Conservation (phyloP, 192 early-diverging fungal species). For the Entomortierella chlamydospora region DNA sequence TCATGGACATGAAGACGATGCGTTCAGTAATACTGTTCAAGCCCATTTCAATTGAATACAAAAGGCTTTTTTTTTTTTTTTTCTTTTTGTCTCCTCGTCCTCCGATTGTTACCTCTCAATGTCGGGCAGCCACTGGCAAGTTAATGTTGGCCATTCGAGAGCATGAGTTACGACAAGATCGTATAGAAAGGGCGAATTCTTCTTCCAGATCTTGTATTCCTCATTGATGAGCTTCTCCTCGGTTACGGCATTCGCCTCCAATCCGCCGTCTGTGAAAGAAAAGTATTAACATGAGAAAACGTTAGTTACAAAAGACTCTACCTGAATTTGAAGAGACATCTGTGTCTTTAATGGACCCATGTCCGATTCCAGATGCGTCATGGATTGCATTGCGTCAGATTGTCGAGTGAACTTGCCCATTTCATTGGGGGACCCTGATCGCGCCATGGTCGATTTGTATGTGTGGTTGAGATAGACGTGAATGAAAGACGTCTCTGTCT, state of each 20-base stretch:
- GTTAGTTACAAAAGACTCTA: background rate
- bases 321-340: background rate
- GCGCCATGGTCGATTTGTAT: constrained; percentile 35
- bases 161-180: constrained; percentile 98
- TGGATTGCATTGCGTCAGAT: background rate
- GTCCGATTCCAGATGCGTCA: background rate
- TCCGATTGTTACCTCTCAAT: constrained; percentile 74
- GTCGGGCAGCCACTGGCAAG: constrained; percentile 97
- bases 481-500: background rate
- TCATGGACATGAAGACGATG: background rate
- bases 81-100: no score
- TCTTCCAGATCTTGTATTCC: constrained; percentile 99
- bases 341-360: no score
- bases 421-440: constrained; percentile 54
- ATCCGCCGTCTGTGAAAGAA: constrained; percentile 29
- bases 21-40: background rate
- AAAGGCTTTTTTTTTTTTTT: background rate
- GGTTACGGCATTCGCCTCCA: constrained; percentile 53
- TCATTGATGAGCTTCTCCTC: constrained; percentile 93
- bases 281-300: constrained; percentile 1
- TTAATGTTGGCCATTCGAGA: constrained; percentile 98
- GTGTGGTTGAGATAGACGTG: constrained; percentile 5
- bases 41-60: background rate
- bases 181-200: constrained; percentile 99
- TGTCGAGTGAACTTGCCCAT: constrained; percentile 34